Percentiles rank a stretch among this genome's conserved stretches.
phyloP scores from a whole-genome alignment of 148 eudicot species.

The Rhododendron henanense region DNA sequence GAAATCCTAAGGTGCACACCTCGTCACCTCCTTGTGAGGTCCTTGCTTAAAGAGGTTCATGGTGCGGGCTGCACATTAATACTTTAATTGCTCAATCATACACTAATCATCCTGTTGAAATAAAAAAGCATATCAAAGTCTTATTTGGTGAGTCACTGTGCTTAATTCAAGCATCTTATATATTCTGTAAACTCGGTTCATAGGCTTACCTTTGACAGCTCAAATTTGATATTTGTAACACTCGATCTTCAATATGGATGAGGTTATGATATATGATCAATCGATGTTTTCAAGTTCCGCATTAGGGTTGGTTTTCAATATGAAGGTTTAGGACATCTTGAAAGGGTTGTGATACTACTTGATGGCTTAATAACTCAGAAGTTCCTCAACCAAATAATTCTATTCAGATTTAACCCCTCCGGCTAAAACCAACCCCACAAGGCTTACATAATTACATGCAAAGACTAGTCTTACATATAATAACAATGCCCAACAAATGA shows the following conservation, averaged over 20 bases:
- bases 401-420: not conserved
- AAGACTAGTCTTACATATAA: not conserved
- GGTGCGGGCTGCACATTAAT: not conserved
- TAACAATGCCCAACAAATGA: not conserved
- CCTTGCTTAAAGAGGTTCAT: not conserved
- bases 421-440: not conserved
- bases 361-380: not conserved
- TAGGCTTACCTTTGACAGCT: not conserved
- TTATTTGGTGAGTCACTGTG: not conserved
- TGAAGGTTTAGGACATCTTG: not conserved
- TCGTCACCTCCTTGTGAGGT: not conserved
- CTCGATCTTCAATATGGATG: not conserved
- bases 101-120: not conserved
- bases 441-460: not conserved
- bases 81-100: not conserved
- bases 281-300: not conserved
- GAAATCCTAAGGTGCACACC: not conserved
- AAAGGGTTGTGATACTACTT: not conserved
- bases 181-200: not conserved
- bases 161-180: not conserved
- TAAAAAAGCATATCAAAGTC: not conserved
- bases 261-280: not conserved
- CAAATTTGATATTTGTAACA: not conserved
- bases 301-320: not conserved
- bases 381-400: not conserved